Conservation (phyloP, 2,329 filamentous ascomycete genomes). For the Fusarium tanahbumbuense region DNA sequence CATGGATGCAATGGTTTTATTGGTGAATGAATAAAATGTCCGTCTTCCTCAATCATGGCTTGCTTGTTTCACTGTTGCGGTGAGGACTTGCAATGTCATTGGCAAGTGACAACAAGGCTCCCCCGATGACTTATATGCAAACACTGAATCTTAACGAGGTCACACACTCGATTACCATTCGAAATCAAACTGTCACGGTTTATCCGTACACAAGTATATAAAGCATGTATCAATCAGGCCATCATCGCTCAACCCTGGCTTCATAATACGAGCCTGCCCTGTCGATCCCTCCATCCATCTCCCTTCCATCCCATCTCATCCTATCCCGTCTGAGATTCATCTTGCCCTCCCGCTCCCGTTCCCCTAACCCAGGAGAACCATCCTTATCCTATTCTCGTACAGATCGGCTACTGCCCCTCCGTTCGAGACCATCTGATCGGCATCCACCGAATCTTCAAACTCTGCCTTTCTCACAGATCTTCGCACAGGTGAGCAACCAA, state of each 20-base stretch:
- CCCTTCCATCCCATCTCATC: background rate
- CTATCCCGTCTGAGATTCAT: conserved; percentile 22
- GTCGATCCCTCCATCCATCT: conserved; percentile 34
- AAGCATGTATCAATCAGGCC: background rate
- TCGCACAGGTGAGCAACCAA: conserved; percentile 13
- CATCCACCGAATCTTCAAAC: conserved; percentile 14
- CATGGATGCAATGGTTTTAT: background rate
- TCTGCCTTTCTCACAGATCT: conserved; percentile 16
- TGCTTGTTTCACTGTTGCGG: conserved; percentile 4
- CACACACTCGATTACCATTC: background rate
- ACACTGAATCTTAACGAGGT: background rate
- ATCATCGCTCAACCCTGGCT: conserved; percentile 13
- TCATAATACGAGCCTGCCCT: conserved; percentile 24
- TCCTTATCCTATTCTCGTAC: conserved; percentile 5
- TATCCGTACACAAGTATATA: background rate
- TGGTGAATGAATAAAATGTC: background rate
- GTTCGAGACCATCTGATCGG: conserved; percentile 39
- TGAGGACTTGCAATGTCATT: background rate
- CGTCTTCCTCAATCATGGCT: background rate
- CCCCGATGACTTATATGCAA: conserved; percentile 6
- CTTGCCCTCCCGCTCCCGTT: conserved; percentile 6
- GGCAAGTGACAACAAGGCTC: conserved; percentile 4
- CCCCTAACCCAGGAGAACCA: conserved; percentile 29
- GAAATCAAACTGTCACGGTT: background rate
- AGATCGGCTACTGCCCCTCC: conserved; percentile 20